Base-by-base conservation (phyloP, 2,329 filamentous ascomycete species). In the Xylariaceae sp. region DNA sequence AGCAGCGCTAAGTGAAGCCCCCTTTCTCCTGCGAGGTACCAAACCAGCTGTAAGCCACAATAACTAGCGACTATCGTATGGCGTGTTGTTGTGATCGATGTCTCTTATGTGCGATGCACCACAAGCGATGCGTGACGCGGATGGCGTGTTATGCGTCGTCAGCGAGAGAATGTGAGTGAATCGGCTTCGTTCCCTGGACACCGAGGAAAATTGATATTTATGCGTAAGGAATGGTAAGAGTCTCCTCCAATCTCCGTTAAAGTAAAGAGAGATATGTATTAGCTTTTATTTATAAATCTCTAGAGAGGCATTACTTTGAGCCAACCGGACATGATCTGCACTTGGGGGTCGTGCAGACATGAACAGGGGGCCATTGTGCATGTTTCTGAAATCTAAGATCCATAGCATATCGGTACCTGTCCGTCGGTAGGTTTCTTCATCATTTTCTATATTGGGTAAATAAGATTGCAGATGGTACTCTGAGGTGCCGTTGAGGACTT, bases 31-130 rank as follows among this genome's bases (percentile, higher is more conserved):
- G 18, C 21, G 20, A 39, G 21, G 44, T 29, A 36, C 26, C 27
- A 29, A 2, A 15, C 36, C 37, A 49, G 29, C 43, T 44, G 26
- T 33, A 41, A 47, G 36, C 51, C 32, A 50, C 55, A 27, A 23
- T 23, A 26, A 23, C 10, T 26, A 26, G 16, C 16, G 8, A n/a
- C n/a, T n/a, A n/a, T n/a, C n/a, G 54, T 40, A 45, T 49, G 47
- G 36, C 50, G 55, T 35, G 26, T 48, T 43, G 45, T 21, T 32
- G n/a, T n/a, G 26, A 26, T 9, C 26, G 39, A 30, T 10, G 39
- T 59, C 37, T 54, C 52, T 52, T 47, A 30, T 39, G 52, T 57
- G 42, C 45, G 49, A 57, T 46, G 49, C 40, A 44, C 33, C 30
- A 48, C 36, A 40, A 26, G 43, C 16, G 49, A 54, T 50, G 42